Evolutionary conservation across 2,329 filamentous ascomycete species (phyloP).

Genomic region (Nothophaeocryptopus gaeumannii): DNA sequence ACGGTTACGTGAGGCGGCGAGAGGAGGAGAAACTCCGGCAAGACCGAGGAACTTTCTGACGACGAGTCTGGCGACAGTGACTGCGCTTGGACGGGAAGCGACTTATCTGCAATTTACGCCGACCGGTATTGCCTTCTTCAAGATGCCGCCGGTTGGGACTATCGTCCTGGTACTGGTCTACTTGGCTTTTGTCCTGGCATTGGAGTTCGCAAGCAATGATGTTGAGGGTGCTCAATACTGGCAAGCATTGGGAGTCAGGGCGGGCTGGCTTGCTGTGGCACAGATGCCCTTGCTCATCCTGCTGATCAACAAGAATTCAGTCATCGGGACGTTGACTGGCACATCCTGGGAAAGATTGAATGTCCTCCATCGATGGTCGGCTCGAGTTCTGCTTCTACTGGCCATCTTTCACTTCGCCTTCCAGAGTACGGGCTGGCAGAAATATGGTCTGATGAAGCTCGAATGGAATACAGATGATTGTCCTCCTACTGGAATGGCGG

Average conservation of each 20-base stretch:
- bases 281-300: conserved; percentile 40
- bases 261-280: conserved; percentile 38
- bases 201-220: conserved; percentile 28
- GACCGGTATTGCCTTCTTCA: conserved; percentile 20
- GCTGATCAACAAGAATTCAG: conserved; percentile 41
- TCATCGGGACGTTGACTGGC: conserved; percentile 33
- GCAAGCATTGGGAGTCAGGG: conserved; percentile 33
- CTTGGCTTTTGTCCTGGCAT: conserved; percentile 28
- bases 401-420: conserved; percentile 33
- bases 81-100: conserved; percentile 35
- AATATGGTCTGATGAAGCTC: conserved; percentile 23
- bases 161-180: conserved; percentile 25
- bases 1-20: conserved; percentile 37
- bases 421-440: conserved; percentile 26
- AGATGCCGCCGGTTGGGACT: conserved; percentile 27
- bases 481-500: conserved; percentile 30
- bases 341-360: conserved; percentile 37
- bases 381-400: conserved; percentile 32
- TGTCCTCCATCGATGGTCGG: conserved; percentile 38
- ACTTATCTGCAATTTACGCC: conserved; percentile 37
- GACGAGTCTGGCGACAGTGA: conserved; percentile 31
- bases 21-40: conserved; percentile 31
- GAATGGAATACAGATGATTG: conserved; percentile 29
- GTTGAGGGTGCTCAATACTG: conserved; percentile 27
- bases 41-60: conserved; percentile 31